Evolutionary conservation across 164 flowering plant species (phyloP).

Genomic region (Chimonanthus salicifolius): DNA sequence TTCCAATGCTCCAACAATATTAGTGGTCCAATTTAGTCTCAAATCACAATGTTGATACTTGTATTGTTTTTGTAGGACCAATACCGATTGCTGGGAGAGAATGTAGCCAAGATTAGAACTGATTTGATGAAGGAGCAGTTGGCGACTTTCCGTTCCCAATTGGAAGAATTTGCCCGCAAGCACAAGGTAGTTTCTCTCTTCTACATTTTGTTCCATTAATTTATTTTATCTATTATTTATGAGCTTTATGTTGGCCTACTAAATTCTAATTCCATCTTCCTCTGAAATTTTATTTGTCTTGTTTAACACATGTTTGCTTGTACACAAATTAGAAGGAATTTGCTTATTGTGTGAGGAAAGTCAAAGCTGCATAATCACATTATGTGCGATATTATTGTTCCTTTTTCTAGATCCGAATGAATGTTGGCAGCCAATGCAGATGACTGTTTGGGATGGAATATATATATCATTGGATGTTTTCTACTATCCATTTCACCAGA

Average conservation of each 20-base stretch:
- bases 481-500: too few relatives aligned
- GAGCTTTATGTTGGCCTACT: neutral
- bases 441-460: too few relatives aligned
- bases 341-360: too few relatives aligned
- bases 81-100: conserved; percentile 83
- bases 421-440: too few relatives aligned
- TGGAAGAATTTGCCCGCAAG: conserved; percentile 93
- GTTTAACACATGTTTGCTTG: neutral
- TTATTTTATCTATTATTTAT: neutral
- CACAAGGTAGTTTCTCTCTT: conserved; percentile 59
- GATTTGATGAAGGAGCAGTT: conserved; percentile 97
- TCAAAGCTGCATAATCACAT: too few relatives aligned
- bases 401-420: too few relatives aligned
- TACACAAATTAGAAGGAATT: too few relatives aligned
- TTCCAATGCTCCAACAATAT: neutral
- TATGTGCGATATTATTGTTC: too few relatives aligned
- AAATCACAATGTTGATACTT: too few relatives aligned
- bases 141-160: conserved; percentile 79
- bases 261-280: neutral
- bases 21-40: neutral
- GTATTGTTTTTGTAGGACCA: conserved; percentile 51
- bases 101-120: conserved; percentile 83
- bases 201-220: neutral
- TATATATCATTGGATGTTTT: too few relatives aligned
- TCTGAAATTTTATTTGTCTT: too few relatives aligned